Evolutionary conservation across 768 basidiomycete genomes (phyloP).

Genomic region (Pleurotus cornucopiae): DNA sequence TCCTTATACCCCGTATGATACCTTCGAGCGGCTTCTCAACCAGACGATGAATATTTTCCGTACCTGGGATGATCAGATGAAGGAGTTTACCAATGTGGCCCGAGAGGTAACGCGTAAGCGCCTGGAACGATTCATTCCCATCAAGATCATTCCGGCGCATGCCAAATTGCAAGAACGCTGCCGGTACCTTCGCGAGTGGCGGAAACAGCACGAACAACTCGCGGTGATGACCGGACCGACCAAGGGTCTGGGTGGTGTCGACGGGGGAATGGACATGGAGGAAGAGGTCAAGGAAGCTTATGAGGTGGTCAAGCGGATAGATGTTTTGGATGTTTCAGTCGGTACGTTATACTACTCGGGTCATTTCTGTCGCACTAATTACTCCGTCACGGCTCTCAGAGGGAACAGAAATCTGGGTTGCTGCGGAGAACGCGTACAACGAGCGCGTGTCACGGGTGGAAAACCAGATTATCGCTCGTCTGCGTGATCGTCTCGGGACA

Average conservation of each 20-base stretch:
- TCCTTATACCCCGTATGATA: constrained; percentile 90
- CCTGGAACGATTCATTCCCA: constrained; percentile 90
- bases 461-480: constrained; percentile 94
- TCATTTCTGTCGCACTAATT: not conserved
- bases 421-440: constrained; percentile 96
- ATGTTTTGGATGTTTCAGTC: constrained; percentile 90
- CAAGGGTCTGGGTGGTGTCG: constrained; percentile 71
- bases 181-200: constrained; percentile 84
- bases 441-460: constrained; percentile 96
- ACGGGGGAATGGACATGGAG: constrained; percentile 95
- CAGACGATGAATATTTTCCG: constrained; percentile 76
- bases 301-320: constrained; percentile 95
- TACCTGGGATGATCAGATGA: constrained; percentile 87
- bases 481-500: constrained; percentile 89
- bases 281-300: constrained; percentile 96
- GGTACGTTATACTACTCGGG: constrained; percentile 44
- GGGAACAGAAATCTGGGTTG: constrained; percentile 97
- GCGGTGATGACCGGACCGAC: constrained; percentile 97
- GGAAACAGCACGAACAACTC: constrained; percentile 96
- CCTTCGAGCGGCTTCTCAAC: constrained; percentile 82
- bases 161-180: constrained; percentile 86
- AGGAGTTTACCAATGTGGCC: constrained; percentile 89
- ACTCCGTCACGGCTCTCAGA: constrained; percentile 40
- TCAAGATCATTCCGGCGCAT: constrained; percentile 90
- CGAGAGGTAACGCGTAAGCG: constrained; percentile 91